A percentile compares a stretch with the other conserved stretches of the same genome.
Conservation (phyloP, 2,329 filamentous ascomycete species). For the Fusarium dimerum region DNA sequence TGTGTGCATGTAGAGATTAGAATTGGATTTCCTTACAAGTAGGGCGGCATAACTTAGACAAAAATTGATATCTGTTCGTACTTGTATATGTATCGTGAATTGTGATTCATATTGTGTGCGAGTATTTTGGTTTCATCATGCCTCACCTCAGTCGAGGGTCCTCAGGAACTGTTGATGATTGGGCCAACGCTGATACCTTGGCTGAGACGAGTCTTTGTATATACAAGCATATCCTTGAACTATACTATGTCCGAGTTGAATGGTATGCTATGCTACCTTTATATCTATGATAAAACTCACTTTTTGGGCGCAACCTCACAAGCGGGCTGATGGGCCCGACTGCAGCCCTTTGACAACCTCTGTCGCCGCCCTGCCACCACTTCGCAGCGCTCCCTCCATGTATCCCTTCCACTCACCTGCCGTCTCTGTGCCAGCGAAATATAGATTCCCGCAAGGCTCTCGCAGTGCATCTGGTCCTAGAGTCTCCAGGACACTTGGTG, state of each 20-base stretch:
- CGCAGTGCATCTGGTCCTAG: conserved; percentile 35
- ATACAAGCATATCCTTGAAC: no score
- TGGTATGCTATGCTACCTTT: no score
- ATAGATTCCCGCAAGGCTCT: conserved; percentile 25
- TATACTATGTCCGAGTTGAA: no score
- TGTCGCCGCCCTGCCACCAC: conserved; percentile 18
- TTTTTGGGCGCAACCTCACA: neutral
- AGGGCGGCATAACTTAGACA: conserved; percentile 8
- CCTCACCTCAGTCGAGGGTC: conserved; percentile 2
- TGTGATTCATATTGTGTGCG: neutral
- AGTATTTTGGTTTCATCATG: neutral
- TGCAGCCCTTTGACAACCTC: conserved; percentile 21
- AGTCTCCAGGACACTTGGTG: conserved; percentile 40
- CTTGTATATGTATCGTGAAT: conserved; percentile 7
- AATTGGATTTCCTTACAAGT: conserved; percentile 6
- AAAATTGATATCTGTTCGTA: conserved; percentile 9
- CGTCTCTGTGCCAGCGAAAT: conserved; percentile 29
- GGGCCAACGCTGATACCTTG: conserved; percentile 1
- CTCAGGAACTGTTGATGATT: conserved; percentile 7
- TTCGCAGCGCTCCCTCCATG: conserved; percentile 27
- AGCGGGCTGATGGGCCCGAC: conserved; percentile 7
- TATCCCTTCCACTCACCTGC: conserved; percentile 29
- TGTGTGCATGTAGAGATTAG: conserved; percentile 13
- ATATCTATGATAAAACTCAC: no score
- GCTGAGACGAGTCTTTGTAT: conserved; percentile 5